Evolutionary conservation across 2,329 filamentous ascomycete species (phyloP).

Genomic region (Exophiala bonariae): DNA sequence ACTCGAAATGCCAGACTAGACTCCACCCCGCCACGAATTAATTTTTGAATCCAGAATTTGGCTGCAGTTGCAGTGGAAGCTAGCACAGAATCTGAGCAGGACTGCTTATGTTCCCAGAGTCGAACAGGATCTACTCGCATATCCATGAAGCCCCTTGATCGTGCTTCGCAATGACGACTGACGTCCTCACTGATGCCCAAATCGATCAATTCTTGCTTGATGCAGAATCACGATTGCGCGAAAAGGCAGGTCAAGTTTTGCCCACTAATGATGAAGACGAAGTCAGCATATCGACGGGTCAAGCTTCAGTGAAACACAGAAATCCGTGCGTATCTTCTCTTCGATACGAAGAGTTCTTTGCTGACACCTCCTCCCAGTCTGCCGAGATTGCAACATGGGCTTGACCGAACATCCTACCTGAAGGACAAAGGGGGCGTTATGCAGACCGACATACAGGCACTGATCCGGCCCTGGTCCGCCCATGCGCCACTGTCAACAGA

Average conservation of each 20-base stretch:
- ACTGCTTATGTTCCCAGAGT: too few relatives aligned
- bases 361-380: conserved; percentile 14
- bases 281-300: conserved; percentile 14
- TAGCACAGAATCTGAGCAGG: too few relatives aligned
- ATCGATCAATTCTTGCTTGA: conserved; percentile 63
- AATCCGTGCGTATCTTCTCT: conserved; percentile 20
- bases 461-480: conserved; percentile 44
- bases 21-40: too few relatives aligned
- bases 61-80: too few relatives aligned
- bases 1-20: too few relatives aligned
- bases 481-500: conserved; percentile 49
- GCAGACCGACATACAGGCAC: conserved; percentile 52
- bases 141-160: too few relatives aligned
- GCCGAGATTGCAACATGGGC: conserved; percentile 23
- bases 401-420: conserved; percentile 19
- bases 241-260: conserved; percentile 24
- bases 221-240: conserved; percentile 59
- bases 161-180: conserved; percentile 1
- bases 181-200: conserved; percentile 52
- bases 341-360: conserved; percentile 23
- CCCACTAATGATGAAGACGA: conserved; percentile 24
- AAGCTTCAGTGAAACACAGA: conserved; percentile 5
- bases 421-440: conserved; percentile 54
- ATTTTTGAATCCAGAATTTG: too few relatives aligned
- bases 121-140: too few relatives aligned